Evolutionary conservation across 371 early-diverging fungal genomes (phyloP), one percentile per base, ranked within the genome.

Genomic region (Haplosporangium sp.): DNA sequence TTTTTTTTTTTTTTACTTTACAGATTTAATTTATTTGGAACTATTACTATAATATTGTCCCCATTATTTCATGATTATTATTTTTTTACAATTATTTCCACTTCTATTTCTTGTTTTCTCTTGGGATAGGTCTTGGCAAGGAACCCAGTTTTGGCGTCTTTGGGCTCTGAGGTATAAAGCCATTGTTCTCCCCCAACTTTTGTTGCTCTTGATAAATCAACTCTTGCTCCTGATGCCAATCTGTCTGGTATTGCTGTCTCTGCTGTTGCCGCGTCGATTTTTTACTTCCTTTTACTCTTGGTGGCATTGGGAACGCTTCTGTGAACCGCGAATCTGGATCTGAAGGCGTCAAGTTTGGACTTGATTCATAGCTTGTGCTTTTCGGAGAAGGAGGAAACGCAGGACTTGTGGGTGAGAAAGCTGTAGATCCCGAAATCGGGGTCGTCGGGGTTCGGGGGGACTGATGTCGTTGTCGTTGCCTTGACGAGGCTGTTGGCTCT

Each of bases 111-210:
- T 27, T 27, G 27, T 27, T 27, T 27, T 63, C 69, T 20, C 69
- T 55, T 34, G 69, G 69, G 13, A 69, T 69, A 34, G 69, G 69
- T 42, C 69, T 62, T 9, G 71, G 71, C 37, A 71, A 44, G 15
- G 65, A 65, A 3, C 52, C 71, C 35, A 71, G 27, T 45, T 61
- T 71, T 19, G 71, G 71, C 0, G 71, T 71, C 38, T 45, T 66
- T 37, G 67, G 66, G 37, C 72, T 66, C 38, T 38, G 55, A 27
- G 57, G 45, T 27, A 45, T 48, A 13, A 27, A 39, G 10, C 53
- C 65, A 1, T 27, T 20, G 2, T 40, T 20, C 27, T 37, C 48
- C 5, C 42, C 50, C 6, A 35, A 9, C 8, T 44, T 45, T 35
- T 68, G 58, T 11, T 48, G 61, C 38, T 64, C 63, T 37, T 39